Base-by-base conservation (phyloP, 768 basidiomycete genomes). In the Trametes punicea region DNA sequence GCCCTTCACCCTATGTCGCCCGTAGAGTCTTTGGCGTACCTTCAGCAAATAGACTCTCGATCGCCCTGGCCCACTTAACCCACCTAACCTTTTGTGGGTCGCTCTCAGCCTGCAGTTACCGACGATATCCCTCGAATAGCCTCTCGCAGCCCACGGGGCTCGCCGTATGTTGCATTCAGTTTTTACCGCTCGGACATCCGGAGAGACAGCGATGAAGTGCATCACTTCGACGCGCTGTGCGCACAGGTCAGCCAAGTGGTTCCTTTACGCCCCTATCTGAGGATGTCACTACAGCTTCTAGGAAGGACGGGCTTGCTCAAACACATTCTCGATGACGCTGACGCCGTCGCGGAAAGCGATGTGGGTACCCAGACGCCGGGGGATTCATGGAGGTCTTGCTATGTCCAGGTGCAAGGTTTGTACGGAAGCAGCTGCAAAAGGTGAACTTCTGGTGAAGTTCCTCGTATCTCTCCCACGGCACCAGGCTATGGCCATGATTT, bases 171-270 rank as follows among this genome's bases (percentile, higher is more conserved):
- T n/a, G n/a, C n/a, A n/a, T 50, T 48, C 15, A 56, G 53, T 26
- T 63, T 61, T 51, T 63, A 63, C 41, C 61, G 62, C 46, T 65
- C 64, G 64, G 64, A 63, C 46, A 40, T 57, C 23, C 61, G 60
- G 25, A 62, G 62, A 18, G 60, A 63, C 39, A 36, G 48, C 6
- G 60, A 63, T 33, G 62, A 61, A 36, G 61, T 63, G 59, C 56
- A 60, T 16, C 56, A 63, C 23, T 55, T 65, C 11, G 64, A 63
- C 16, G 57, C 57, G 15, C 56, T 63, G 39, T n/a, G 56, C 55
- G 23, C 38, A 38, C 29, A 51, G 26, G 18, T 60, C 64, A 15
- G 51, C 61, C 39, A 57, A 55, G 34, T 57, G 62, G 16, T 65
- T 65, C 50, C 46, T 52, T 2, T 61, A 63, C 51, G 20, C 61